phyloP scores from a whole-genome alignment of 1,284 basidiomycete genomes.

The Vanrija pseudolonga region DNA sequence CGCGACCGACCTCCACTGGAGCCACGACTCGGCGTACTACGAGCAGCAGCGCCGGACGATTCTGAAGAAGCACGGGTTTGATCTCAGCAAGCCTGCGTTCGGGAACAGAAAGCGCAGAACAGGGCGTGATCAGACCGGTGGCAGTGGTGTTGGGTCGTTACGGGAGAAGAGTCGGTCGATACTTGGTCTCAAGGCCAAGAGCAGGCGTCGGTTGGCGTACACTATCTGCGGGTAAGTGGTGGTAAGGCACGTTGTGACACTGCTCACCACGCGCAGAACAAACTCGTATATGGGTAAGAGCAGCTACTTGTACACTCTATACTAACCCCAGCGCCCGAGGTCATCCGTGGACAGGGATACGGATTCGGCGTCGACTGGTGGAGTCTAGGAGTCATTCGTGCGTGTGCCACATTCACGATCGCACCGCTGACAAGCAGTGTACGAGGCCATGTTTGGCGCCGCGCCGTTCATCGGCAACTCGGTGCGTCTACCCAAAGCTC shows the following conservation, averaged over 20 bases:
- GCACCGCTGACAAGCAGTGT: slow-evolving; percentile 22
- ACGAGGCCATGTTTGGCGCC: slow-evolving; percentile 81
- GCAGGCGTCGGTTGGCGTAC: slow-evolving; percentile 87
- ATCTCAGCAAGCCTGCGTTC: slow-evolving; percentile 54
- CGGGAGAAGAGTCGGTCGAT: slow-evolving; percentile 59
- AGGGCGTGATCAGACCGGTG: background rate
- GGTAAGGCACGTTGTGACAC: slow-evolving; percentile 24
- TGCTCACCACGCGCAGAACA: slow-evolving; percentile 56
- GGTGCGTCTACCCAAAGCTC: slow-evolving; percentile 52
- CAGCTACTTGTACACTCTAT: background rate
- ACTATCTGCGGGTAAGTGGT: slow-evolving; percentile 69
- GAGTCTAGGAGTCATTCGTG: slow-evolving; percentile 82
- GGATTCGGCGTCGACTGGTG: slow-evolving; percentile 97
- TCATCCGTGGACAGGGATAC: slow-evolving; percentile 80
- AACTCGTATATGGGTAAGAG: slow-evolving; percentile 78
- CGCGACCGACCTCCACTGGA: slow-evolving; percentile 61
- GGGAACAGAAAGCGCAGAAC: slow-evolving; percentile 10
- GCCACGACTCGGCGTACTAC: slow-evolving; percentile 91
- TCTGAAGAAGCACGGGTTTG: slow-evolving; percentile 88
- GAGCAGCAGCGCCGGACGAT: slow-evolving; percentile 87
- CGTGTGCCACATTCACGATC: slow-evolving; percentile 49
- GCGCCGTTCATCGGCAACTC: slow-evolving; percentile 84
- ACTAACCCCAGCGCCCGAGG: slow-evolving; percentile 80
- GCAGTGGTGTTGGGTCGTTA: slow-evolving; percentile 55
- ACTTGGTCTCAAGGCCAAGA: slow-evolving; percentile 60